Evolutionary conservation across 1,139 yeast genomes (phyloP), one percentile per base, ranked within the genome.

Genomic region (Nakaseomyces uthaithaninus): DNA sequence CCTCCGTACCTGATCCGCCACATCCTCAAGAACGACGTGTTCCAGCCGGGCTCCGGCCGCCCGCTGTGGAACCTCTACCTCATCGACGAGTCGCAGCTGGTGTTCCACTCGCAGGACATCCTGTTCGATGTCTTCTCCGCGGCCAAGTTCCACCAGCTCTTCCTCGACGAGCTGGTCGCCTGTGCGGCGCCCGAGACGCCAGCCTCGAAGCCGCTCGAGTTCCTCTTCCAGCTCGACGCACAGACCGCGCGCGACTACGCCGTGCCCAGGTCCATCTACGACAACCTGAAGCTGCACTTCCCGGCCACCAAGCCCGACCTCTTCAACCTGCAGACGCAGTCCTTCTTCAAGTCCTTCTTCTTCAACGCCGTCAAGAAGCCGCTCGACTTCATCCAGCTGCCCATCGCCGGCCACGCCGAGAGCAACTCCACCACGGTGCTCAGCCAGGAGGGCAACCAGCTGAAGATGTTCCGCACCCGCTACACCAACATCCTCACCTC

Each of bases 81-180:
- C 1, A 47, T 55, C 8, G 58, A 57, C 40, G 56, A 52, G 25
- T 44, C 52, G 3, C 37, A 52, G 38, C 39, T 56, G 3, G 42
- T 55, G 4, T 57, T 57, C 31, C 60, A 57, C 45, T 59, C 59
- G 2, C 57, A 54, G 31, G 60, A 55, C 33, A 45, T 47, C 3
- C 38, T 57, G 24, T 57, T 57, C 46, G 62, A 57, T 40, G 42
- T 50, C 2, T 57, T 55, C 42, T 52, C 60, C 3, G 57, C 56
- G n/a, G 59, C 59, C 16, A 50, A 50, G 35, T 51, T 57, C 28
- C 59, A 53, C 38, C 50, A 49, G 14, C 25, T 46, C 23, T 47
- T 52, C 22, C 27, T 45, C 5, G 27, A 23, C 14, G 41, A 33
- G 17, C 24, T 38, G 7, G 27, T 23, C n/a, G 17, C 12, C 11